Base-by-base conservation (phyloP, 2,329 filamentous ascomycete genomes). In the Diatrype stigma region DNA sequence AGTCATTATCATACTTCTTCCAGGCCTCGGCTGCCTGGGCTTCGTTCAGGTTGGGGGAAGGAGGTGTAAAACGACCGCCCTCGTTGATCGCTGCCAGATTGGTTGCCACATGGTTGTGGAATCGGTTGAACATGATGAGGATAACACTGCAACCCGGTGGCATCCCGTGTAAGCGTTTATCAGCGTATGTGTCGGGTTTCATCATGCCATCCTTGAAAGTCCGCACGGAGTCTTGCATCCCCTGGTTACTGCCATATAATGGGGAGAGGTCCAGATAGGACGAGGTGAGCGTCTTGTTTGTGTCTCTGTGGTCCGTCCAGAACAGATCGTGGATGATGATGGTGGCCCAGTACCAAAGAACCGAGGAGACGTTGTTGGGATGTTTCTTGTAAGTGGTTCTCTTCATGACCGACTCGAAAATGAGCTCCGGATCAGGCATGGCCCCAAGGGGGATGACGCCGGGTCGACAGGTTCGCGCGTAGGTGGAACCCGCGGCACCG, bases 21-120 rank as follows among this genome's bases (percentile, higher is more conserved):
- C 82, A 87, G 0, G 77, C 78, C 0, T 70, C 70, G 0, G 67
- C 70, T 0, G 70, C 68, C 23, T 75, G 73, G 40, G 86, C 81
- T 2, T 74, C 75, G 0, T 72, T 61, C 0, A 82, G 71, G 1
- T 70, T 56, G 0, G 73, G 68, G 0, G 73, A 62, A 0, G 90
- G 89, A 53, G 83, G 85, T 0, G 78, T 81, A 69, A 96, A 96
- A 21, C 89, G 81, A 16, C 84, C 85, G 42, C 83, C 82, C 61
- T 96, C 92, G 61, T 96, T 96, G 69, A 96, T 93, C n/a, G 79
- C 73, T 0, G 88, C 88, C 17, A 96, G 74, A 54, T 93, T 87
- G 49, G 84, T 80, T 1, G 89, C 91, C 0, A 91, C 82, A 57
- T 94, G 80, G 70, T 97, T 96, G 70, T 96, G 93, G 70, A 95